These are phyloP conservation scores for Pharnaceum exiguum DNA, from an alignment of 148 eudicot genomes.

Conservation along the genomic window DNA sequence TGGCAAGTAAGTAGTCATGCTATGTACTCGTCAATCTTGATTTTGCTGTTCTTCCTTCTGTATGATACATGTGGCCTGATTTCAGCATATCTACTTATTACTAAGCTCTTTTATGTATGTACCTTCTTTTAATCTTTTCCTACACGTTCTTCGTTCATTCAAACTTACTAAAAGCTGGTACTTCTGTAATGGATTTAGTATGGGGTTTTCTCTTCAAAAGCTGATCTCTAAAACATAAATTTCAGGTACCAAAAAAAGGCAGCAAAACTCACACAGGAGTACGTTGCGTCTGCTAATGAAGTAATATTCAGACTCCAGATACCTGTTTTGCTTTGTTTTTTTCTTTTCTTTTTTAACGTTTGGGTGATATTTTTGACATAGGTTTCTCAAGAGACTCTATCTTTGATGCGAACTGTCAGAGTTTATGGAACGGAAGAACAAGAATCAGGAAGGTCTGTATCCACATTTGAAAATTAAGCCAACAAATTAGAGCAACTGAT, in stretches of 20 bases:
- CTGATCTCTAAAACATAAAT: slow-evolving; percentile 9
- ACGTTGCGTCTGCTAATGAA: slow-evolving; percentile 90
- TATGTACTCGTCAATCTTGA: slow-evolving; percentile 10
- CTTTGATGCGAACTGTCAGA: slow-evolving; percentile 93
- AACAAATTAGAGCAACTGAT: neutral
- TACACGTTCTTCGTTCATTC: no score
- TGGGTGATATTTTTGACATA: slow-evolving; percentile 22
- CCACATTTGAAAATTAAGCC: neutral
- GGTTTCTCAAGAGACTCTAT: slow-evolving; percentile 97
- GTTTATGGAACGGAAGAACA: slow-evolving; percentile 93
- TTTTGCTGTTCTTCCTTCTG: neutral
- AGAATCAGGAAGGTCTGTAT: slow-evolving; percentile 73
- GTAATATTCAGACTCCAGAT: slow-evolving; percentile 33
- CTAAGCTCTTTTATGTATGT: no score
- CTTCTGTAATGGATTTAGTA: neutral
- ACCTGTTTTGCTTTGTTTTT: slow-evolving; percentile 6
- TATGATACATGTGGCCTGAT: neutral
- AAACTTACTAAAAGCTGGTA: neutral
- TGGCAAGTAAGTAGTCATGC: slow-evolving; percentile 66
- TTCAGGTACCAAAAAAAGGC: slow-evolving; percentile 96
- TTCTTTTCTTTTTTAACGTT: neutral
- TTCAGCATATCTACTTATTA: no score
- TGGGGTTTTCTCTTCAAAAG: neutral
- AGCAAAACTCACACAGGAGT: slow-evolving; percentile 83
- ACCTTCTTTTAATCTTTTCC: no score